Base-by-base conservation (phyloP, 2,329 filamentous ascomycete species). In the Talaromyces piceae region DNA sequence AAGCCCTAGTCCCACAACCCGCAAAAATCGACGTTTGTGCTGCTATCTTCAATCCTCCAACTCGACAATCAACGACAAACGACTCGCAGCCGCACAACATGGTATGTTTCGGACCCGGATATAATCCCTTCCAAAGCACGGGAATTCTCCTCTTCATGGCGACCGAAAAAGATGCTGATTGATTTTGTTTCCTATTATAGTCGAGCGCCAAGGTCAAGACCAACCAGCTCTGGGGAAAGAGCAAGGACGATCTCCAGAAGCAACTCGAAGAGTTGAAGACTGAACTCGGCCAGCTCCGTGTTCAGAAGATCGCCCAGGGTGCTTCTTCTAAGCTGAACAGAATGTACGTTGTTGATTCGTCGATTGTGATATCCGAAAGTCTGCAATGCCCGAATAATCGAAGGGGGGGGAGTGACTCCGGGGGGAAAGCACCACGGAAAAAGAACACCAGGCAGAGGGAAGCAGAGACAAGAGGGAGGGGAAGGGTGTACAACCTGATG, bases 241-340 rank as follows among this genome's bases (percentile, higher is more conserved):
- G 83, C 86, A 97, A 97, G 86, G 89, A 95, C 72, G 94, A 98
- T 70, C 83, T 98, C 77, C 83, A 83, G 73, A 95, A 93, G 83
- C 90, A 95, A 77, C 85, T 96, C 71, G 84, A 84, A 67, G 90
- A 95, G 77, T 81, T 95, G 73, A 95, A 96, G 88, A 84, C 86
- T 61, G 94, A 98, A 82, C 85, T 98, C 65, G 88, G 89, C 72
- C 86, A 91, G 80, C 84, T 98, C 71, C 87, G 93, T 74, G 95
- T 95, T 73, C 91, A 96, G 81, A 97, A 98, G 87, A 91, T 98
- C 73, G 82, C 90, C 64, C 83, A 82, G 71, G 94, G 91, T 68
- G 90, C 89, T 66, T 86, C 88, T 70, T 87, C 87, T 72, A 98
- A 98, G 84, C 84, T 97, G 73, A 95, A 84, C 79, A 93, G 88